Evolutionary conservation across 2,329 filamentous ascomycete species (phyloP), one percentile per base, ranked within the genome.

Genomic region (Pestalotiopsis sp.): DNA sequence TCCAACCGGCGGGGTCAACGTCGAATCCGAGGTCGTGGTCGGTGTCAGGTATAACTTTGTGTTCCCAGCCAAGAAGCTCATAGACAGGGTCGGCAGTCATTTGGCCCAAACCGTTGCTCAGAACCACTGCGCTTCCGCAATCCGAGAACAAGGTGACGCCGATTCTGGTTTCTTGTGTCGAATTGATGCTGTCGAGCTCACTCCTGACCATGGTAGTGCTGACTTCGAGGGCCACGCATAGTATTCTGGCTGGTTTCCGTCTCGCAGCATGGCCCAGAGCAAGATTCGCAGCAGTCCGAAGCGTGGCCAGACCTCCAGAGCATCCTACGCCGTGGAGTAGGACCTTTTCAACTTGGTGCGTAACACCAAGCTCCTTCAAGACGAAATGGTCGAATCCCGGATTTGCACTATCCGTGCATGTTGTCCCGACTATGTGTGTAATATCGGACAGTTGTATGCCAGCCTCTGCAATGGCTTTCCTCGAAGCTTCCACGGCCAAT

Each of bases 341-440:
- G 5, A 90, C 87, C 74, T 90, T 91, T 73, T 92, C 89, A 2
- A 90, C 84, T n/a, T 80, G 80, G 41, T 85, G 81, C n/a, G 82
- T 81, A 38, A 92, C 81, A 0, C 88, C 88, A 2, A 92, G 79
- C 4, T 82, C 80, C 74, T 87, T 88, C 66, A 85, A 85, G 27
- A 92, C 87, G 70, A 83, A 90, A 76, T 91, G 88, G 72, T 92
- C 90, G 75, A 89, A 92, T 1, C 90, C 90, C 0, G 90, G 90
- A 75, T 92, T 92, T 17, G 89, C 89, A 71, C 88, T 91, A 75
- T 92, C 88, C 9, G 90, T 92, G 76, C 90, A 92, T 4, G 90
- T 92, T 0, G 89, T 91, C 27, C 89, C 87, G 9, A 92, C 89
- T 56, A 91, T 83, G 73, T 92, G 90, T 3, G 90, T 92, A 70